Percentiles rank a stretch among this genome's conserved stretches.
These are phyloP conservation scores for Prunus kanzakura DNA, from an alignment of 306 rosid genomes.

Conservation along the genomic window DNA sequence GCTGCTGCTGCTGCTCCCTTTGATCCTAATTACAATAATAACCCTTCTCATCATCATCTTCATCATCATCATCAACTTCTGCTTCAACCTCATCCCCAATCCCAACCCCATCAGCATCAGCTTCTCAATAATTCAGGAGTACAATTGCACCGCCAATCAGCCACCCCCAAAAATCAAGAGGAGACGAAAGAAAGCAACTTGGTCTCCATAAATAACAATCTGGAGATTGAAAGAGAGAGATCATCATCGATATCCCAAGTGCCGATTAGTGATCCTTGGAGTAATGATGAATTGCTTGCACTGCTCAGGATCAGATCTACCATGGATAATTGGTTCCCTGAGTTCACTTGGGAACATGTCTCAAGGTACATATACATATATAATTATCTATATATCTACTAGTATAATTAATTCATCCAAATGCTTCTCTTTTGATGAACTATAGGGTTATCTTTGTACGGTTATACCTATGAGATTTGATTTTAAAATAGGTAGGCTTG, in stretches of 20 bases:
- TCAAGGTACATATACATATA: constrained; percentile 50
- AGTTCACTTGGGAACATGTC: constrained; percentile 83
- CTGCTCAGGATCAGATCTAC: constrained; percentile 80
- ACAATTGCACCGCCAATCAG: constrained; percentile 31
- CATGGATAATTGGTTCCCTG: constrained; percentile 70
- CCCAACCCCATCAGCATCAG: constrained; percentile 7
- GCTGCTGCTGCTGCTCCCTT: not conserved
- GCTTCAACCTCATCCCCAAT: not conserved
- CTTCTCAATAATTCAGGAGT: constrained; percentile 27
- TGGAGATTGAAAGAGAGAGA: constrained; percentile 34
- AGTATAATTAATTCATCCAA: not conserved
- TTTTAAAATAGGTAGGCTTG: not conserved
- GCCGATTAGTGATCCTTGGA: constrained; percentile 49
- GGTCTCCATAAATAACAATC: constrained; percentile 13
- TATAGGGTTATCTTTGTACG: not conserved
- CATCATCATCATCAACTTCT: constrained; percentile 5
- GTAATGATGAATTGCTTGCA: constrained; percentile 61
- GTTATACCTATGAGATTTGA: not conserved
- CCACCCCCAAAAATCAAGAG: constrained; percentile 22
- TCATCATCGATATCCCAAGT: not conserved
- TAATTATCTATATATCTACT: not conserved
- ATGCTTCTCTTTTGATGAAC: not conserved
- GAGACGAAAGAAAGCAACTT: constrained; percentile 18
- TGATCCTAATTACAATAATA: constrained; percentile 1
- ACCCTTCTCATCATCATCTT: not conserved